A percentile compares a stretch with the other conserved stretches of the same genome.
phyloP scores from a whole-genome alignment of 2,329 filamentous ascomycete genomes.

The Cytospora mali region DNA sequence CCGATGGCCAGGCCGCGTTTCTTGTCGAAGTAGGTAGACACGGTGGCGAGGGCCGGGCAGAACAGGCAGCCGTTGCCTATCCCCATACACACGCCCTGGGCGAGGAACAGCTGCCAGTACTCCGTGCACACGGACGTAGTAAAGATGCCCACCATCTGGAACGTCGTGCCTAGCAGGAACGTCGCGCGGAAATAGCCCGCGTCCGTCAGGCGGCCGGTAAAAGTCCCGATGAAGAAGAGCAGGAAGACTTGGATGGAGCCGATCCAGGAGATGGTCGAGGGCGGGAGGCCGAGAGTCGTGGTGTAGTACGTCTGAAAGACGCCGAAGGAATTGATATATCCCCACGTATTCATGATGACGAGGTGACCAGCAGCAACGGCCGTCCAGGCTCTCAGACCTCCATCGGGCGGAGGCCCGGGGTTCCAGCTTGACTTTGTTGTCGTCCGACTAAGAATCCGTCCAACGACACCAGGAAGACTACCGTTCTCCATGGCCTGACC shows the following conservation, averaged over 20 bases:
- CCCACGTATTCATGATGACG: conserved; percentile 57
- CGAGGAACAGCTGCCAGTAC: conserved; percentile 60
- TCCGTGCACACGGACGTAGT: conserved; percentile 44
- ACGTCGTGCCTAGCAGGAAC: conserved; percentile 43
- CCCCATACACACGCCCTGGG: conserved; percentile 58
- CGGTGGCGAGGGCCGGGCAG: conserved; percentile 63
- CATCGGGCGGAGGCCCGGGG: conserved; percentile 54
- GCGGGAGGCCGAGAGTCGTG: conserved; percentile 41
- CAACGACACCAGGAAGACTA: conserved; percentile 36
- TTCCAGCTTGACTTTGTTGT: conserved; percentile 45
- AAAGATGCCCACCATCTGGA: conserved; percentile 53
- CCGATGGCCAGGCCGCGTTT: conserved; percentile 63
- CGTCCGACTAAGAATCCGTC: conserved; percentile 45
- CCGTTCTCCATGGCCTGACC: conserved; percentile 23
- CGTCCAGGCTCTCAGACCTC: conserved; percentile 51
- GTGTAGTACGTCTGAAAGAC: conserved; percentile 58
- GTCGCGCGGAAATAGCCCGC: conserved; percentile 54
- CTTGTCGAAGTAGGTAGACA: conserved; percentile 66
- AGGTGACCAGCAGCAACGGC: conserved; percentile 47
- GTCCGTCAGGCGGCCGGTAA: conserved; percentile 56
- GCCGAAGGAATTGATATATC: conserved; percentile 59
- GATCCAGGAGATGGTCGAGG: conserved; percentile 56
- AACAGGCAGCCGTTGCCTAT: conserved; percentile 65
- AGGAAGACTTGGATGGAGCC: conserved; percentile 58
- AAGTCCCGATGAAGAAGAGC: conserved; percentile 56